Conservation (phyloP, 106 monocot species). For the Iris macrosiphon region DNA sequence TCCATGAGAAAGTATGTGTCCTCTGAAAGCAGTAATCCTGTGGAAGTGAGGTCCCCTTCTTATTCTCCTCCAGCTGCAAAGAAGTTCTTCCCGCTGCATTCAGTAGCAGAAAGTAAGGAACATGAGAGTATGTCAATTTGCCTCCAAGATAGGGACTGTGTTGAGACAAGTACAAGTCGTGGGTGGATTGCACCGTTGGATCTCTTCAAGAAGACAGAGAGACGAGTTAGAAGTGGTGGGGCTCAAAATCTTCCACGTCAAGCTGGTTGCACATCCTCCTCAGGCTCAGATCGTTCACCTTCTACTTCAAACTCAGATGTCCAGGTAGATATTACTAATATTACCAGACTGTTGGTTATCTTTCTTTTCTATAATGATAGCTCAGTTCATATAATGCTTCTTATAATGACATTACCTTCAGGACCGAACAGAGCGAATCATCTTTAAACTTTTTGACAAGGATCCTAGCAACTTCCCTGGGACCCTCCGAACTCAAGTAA, state of each 20-base stretch:
- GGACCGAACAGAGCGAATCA: constrained; percentile 86
- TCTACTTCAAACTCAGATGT: constrained; percentile 76
- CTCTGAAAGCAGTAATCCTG: constrained; percentile 85
- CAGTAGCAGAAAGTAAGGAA: too few relatives aligned
- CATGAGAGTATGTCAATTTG: constrained; percentile 16
- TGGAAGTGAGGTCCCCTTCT: constrained; percentile 85
- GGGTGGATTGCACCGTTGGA: constrained; percentile 29
- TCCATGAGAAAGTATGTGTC: constrained; percentile 65
- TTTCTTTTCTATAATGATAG: too few relatives aligned
- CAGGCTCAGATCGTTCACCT: constrained; percentile 84
- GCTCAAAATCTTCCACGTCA: constrained; percentile 4
- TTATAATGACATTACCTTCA: constrained; percentile 5
- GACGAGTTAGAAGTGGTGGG: constrained; percentile 2
- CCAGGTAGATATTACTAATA: constrained; percentile 80
- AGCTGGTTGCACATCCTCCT: constrained; percentile 38
- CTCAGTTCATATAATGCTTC: background rate
- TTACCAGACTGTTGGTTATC: background rate
- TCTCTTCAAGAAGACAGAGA: constrained; percentile 29
- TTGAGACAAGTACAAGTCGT: constrained; percentile 42
- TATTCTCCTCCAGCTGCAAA: constrained; percentile 70
- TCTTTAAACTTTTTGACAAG: constrained; percentile 89
- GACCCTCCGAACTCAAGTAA: constrained; percentile 58
- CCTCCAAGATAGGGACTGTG: constrained; percentile 24
- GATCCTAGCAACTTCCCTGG: constrained; percentile 79
- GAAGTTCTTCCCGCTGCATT: too few relatives aligned